Evolutionary conservation across 345 rosid genomes (phyloP).

Genomic region (Xanthoceras sorbifolium): DNA sequence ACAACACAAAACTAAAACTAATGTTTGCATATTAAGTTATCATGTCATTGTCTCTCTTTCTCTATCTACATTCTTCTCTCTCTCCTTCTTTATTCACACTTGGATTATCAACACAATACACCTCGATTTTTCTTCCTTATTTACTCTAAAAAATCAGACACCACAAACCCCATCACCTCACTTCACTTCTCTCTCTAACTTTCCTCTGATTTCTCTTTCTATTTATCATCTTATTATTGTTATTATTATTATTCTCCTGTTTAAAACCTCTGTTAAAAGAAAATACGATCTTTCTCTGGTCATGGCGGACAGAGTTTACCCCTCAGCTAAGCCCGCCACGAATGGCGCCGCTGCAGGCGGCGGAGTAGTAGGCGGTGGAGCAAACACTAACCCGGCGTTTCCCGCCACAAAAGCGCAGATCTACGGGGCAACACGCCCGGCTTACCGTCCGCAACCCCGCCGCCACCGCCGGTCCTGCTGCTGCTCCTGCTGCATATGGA

Average conservation of each 20-base stretch:
- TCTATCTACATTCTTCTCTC: not conserved
- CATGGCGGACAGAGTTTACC: conserved; percentile 70
- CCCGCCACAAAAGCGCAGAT: conserved; percentile 73
- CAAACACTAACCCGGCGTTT: conserved; percentile 42
- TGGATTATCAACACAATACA: no score
- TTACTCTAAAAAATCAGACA: no score
- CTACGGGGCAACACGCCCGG: conserved; percentile 66
- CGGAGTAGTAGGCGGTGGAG: not conserved
- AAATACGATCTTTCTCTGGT: not conserved
- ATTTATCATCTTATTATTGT: not conserved
- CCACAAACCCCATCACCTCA: not conserved
- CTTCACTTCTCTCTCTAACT: not conserved
- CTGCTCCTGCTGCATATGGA: conserved; percentile 62
- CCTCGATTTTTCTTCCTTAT: no score
- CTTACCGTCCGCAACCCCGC: conserved; percentile 69
- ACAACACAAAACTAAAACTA: not conserved
- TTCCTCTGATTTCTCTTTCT: not conserved
- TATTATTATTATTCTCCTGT: not conserved
- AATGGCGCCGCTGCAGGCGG: conserved; percentile 29
- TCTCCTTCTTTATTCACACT: not conserved
- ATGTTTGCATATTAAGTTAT: not conserved
- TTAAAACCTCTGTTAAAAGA: not conserved
- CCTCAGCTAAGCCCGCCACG: conserved; percentile 55
- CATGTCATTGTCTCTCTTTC: conserved; percentile 16
- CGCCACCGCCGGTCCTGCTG: conserved; percentile 56